These are phyloP conservation scores for Penstemon barbatus DNA, from an alignment of 257 asterid genomes.

Conservation along the genomic window DNA sequence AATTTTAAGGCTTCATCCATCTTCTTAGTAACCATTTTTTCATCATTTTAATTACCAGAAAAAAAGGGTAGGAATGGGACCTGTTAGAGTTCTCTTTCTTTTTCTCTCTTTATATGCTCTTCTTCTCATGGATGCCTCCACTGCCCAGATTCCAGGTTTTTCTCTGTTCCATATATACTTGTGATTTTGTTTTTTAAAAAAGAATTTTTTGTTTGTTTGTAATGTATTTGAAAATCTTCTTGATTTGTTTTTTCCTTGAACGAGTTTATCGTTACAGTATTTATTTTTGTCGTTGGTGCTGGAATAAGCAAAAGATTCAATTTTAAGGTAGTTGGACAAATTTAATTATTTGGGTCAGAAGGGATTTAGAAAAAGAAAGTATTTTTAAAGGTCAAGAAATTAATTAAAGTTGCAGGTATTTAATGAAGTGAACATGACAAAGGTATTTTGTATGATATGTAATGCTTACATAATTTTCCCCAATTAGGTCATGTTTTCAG, in stretches of 20 bases:
- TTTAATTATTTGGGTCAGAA: neutral
- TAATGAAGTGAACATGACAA: neutral
- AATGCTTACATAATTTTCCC: too few species aligned
- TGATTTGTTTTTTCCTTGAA: constrained; percentile 25
- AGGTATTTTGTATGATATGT: too few species aligned
- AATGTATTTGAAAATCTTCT: neutral
- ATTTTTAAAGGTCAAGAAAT: neutral
- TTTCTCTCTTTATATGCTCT: constrained; percentile 33
- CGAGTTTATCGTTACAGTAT: constrained; percentile 9
- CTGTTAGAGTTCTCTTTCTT: constrained; percentile 30
- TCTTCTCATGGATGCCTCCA: constrained; percentile 53
- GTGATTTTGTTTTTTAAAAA: constrained; percentile 1
- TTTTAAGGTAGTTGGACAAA: neutral
- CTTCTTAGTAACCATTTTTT: constrained; percentile 1
- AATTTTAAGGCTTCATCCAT: too few species aligned
- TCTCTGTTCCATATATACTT: neutral
- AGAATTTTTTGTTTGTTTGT: neutral
- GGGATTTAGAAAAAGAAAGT: constrained; percentile 17
- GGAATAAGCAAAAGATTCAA: constrained; percentile 19
- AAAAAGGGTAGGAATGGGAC: constrained; percentile 49
- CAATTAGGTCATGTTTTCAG: too few species aligned
- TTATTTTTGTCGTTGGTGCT: constrained; percentile 9
- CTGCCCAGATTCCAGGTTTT: constrained; percentile 89
- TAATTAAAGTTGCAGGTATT: neutral
- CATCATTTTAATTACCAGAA: constrained; percentile 15